Base-by-base conservation (phyloP, 768 basidiomycete genomes). In the Boletales sp. region DNA sequence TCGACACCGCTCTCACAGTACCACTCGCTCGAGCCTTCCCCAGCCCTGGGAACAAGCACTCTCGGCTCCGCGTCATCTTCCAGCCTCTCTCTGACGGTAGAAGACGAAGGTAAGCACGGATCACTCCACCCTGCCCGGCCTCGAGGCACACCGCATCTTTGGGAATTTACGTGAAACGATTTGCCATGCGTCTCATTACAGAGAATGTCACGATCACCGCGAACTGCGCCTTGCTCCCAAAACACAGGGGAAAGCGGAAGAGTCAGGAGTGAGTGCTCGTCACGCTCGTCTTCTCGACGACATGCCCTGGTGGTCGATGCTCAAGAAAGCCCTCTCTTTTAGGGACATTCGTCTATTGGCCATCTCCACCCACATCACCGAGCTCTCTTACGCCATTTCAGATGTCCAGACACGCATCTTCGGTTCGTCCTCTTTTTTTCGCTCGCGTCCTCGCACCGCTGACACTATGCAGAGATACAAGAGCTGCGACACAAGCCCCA, bases 321-420 rank as follows among this genome's bases (percentile, higher is more conserved):
- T 62, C 7, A 66, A 57, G 58, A 66, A 49, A 41, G 62, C 48
- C 8, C 44, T 65, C 45, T 64, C 50, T 40, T 47, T 44, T 69
- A 91, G 87, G 48, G 86, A 91, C 64, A 74, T 93, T 39, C 86
- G 81, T 47, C 64, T 90, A 40, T 71, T 92, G 36, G 87, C 89
- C 35, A 73, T 90, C 59, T 90, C 88, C 30, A 87, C 89, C 0
- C 87, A 86, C 63, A 89, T 93, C 60, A 92, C 90, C 12, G 90
- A 93, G 64, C 77, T 92, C 39, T 88, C 87, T 5, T 93, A 90
- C 63, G 81, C 81, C 56, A 85, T 93, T 52, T 91, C 89, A 15
- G 90, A 93, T 68, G 89, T 93, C 30, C 89, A 93, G 69, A 90
- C 90, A 43, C 86, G 90, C 60, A 91, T 93, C 66, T 93, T 93